These are phyloP conservation scores for Amylocarpus encephaloides DNA, from an alignment of 2,329 filamentous ascomycete species.

Conservation along the genomic window DNA sequence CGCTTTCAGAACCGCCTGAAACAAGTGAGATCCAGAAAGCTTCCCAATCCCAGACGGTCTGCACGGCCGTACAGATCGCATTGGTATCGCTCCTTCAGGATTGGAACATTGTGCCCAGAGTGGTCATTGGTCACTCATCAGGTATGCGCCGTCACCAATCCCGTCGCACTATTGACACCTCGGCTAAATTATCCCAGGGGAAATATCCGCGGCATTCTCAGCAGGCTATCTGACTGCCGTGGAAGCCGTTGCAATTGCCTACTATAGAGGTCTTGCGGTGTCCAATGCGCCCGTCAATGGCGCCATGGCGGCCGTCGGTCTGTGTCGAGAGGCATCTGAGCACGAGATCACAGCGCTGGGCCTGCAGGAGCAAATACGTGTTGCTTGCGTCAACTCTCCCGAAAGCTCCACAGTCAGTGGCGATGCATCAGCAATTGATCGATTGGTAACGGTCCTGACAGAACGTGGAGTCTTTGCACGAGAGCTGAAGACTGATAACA, in stretches of 20 bases:
- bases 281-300: constrained; percentile 21
- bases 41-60: constrained; percentile 34
- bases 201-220: constrained; percentile 42
- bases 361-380: background rate
- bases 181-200: constrained; percentile 24
- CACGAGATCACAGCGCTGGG: background rate
- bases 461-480: constrained; percentile 16
- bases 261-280: constrained; percentile 28
- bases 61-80: constrained; percentile 41
- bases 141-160: constrained; percentile 22
- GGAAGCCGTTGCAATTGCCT: constrained; percentile 39
- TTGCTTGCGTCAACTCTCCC: constrained; percentile 28
- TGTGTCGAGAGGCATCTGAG: constrained; percentile 6
- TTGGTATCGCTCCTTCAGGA: constrained; percentile 38
- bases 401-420: constrained; percentile 24
- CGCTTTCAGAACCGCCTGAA: background rate
- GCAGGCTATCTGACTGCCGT: constrained; percentile 29
- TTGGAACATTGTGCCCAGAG: constrained; percentile 35
- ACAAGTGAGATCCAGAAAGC: constrained; percentile 35
- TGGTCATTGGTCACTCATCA: constrained; percentile 40
- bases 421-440: constrained; percentile 7
- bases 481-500: constrained; percentile 8
- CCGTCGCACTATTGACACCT: background rate
- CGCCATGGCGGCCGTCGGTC: constrained; percentile 17
- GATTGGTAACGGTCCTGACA: background rate